Evolutionary conservation across 129 eudicot genomes (phyloP).

Genomic region (Saposhnikovia divaricata): DNA sequence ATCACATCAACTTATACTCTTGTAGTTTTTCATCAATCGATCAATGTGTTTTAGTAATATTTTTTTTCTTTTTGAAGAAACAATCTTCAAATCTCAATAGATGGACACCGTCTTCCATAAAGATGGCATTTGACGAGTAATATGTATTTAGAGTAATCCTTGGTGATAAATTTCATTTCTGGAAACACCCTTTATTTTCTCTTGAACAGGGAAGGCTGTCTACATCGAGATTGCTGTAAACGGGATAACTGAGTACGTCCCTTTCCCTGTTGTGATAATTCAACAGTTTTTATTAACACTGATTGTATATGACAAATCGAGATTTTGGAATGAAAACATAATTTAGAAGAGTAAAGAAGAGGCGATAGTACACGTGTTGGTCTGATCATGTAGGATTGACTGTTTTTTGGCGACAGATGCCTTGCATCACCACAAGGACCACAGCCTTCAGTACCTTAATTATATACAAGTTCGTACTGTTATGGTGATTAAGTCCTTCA

Average conservation of each 20-base stretch:
- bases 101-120: background rate
- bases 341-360: background rate
- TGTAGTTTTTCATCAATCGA: no score
- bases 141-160: background rate
- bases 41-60: no score
- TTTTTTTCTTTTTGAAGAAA: no score
- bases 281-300: background rate
- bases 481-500: background rate
- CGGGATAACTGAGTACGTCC: no score
- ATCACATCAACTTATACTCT: no score
- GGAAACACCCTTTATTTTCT: no score
- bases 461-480: background rate
- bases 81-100: background rate
- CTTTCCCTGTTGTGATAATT: no score
- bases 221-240: no score
- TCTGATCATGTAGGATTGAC: constrained; percentile 4
- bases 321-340: background rate
- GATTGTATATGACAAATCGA: background rate
- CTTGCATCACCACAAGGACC: background rate
- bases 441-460: background rate
- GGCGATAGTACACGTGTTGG: background rate
- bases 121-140: background rate
- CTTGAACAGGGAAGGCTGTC: no score
- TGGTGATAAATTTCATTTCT: no score
- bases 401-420: background rate